Evolutionary conservation across 352 stramenopile species (phyloP).

Genomic region (Pythium chondricola): DNA sequence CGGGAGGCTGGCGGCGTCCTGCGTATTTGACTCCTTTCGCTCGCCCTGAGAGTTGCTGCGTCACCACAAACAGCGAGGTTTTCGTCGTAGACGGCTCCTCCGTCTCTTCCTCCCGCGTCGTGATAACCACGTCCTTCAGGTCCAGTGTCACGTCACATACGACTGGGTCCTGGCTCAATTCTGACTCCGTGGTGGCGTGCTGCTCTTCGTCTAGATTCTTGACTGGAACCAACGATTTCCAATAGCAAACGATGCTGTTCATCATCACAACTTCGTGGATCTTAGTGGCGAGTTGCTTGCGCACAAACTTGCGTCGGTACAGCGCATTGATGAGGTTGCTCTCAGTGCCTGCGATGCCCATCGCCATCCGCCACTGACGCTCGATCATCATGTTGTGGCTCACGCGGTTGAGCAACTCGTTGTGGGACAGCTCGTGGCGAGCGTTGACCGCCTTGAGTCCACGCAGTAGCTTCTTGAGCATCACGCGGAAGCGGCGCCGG

Average conservation of each 20-base stretch:
- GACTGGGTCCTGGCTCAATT: too few species aligned
- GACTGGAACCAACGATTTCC: conserved; percentile 23
- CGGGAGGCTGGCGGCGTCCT: neutral
- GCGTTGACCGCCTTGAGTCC: conserved; percentile 34
- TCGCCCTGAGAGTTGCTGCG: conserved; percentile 5
- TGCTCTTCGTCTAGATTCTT: neutral
- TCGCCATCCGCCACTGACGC: conserved; percentile 54
- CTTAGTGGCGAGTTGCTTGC: conserved; percentile 23
- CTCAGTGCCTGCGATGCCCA: conserved; percentile 52
- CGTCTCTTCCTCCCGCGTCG: neutral
- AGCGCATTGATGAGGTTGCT: conserved; percentile 46
- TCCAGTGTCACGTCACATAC: neutral
- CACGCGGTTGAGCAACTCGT: conserved; percentile 44
- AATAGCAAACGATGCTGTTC: conserved; percentile 29
- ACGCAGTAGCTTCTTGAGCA: conserved; percentile 47
- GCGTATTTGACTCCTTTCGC: neutral
- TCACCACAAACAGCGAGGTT: neutral
- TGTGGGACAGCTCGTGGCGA: conserved; percentile 36
- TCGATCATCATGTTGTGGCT: conserved; percentile 63
- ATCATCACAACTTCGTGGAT: conserved; percentile 28
- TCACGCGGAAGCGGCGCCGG: conserved; percentile 24
- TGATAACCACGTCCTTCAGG: conserved; percentile 3
- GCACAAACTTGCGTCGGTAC: conserved; percentile 60
- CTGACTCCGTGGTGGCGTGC: neutral
- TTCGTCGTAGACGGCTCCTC: neutral